Conservation (phyloP, 805 yeast genomes). For the Saccharomyces eubayanus region DNA sequence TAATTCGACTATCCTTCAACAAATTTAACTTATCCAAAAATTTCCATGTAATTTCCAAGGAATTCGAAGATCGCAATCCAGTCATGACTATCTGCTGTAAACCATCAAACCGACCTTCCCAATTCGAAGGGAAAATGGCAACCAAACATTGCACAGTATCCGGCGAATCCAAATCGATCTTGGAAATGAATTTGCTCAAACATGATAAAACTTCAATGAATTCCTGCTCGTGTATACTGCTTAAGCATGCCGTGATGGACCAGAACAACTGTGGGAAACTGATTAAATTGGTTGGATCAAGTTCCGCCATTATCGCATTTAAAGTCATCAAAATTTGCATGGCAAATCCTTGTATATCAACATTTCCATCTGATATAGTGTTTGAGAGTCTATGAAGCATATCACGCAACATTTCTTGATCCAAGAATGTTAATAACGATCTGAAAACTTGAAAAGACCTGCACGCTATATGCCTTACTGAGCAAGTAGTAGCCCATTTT, state of each 20-base stretch:
- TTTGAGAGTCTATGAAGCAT: slow-evolving; percentile 89
- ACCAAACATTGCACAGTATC: slow-evolving; percentile 78
- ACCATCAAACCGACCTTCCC: slow-evolving; percentile 94
- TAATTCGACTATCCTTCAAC: slow-evolving; percentile 62
- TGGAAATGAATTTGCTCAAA: slow-evolving; percentile 71
- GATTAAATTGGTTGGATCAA: slow-evolving; percentile 67
- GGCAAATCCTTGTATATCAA: slow-evolving; percentile 91
- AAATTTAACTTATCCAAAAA: slow-evolving; percentile 64
- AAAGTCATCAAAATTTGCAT: slow-evolving; percentile 96
- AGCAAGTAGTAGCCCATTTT: slow-evolving; percentile 94
- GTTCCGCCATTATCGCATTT: slow-evolving; percentile 83
- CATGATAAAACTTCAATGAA: slow-evolving; percentile 81
- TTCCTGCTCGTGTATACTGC: slow-evolving; percentile 87
- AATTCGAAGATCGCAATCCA: slow-evolving; percentile 74
- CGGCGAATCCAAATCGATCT: slow-evolving; percentile 76
- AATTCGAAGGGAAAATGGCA: slow-evolving; percentile 83
- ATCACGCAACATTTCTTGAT: slow-evolving; percentile 82
- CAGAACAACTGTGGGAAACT: slow-evolving; percentile 92
- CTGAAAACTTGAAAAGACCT: slow-evolving; percentile 91
- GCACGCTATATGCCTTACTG: slow-evolving; percentile 94
- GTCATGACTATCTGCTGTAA: slow-evolving; percentile 68
- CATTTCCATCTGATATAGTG: slow-evolving; percentile 81
- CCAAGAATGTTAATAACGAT: slow-evolving; percentile 69
- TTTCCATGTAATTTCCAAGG: slow-evolving; percentile 69
- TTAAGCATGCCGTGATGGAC: slow-evolving; percentile 87